Conservation (phyloP, 73 alveolate genomes). For the Breviolum minutum region DNA sequence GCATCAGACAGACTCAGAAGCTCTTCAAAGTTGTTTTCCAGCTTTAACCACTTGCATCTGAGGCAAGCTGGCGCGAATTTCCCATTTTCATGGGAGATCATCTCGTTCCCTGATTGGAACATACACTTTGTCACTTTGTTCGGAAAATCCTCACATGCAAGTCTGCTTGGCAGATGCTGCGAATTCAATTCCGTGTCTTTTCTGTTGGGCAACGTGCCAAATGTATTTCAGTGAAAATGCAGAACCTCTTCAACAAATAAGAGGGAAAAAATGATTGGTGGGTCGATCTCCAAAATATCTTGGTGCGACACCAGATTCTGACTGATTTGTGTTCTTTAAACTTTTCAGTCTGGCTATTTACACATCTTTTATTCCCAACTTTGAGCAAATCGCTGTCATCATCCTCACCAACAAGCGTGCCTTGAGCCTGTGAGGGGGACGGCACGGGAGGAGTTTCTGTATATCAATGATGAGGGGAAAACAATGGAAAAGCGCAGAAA, state of each 20-base stretch:
- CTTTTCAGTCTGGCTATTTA: background rate
- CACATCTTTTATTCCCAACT: slow-evolving; percentile 16
- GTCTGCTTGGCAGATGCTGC: slow-evolving; percentile 14
- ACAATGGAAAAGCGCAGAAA: background rate
- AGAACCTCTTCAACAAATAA: background rate
- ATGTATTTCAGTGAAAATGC: background rate
- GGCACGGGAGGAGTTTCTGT: background rate
- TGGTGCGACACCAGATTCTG: background rate
- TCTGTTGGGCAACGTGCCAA: background rate
- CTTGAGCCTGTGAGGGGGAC: background rate
- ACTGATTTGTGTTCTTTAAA: background rate
- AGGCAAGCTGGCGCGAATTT: no score
- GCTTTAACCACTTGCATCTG: no score
- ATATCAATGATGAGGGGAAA: background rate
- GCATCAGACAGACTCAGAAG: no score
- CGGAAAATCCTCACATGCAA: slow-evolving; percentile 12
- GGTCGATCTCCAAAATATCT: background rate
- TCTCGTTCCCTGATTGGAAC: background rate
- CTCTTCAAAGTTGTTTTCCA: no score
- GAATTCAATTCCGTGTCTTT: background rate
- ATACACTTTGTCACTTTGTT: background rate
- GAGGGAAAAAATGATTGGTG: background rate
- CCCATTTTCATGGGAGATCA: no score
- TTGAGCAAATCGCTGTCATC: slow-evolving; percentile 14
- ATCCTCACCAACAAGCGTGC: slow-evolving; percentile 23